phyloP scores from a whole-genome alignment of 139 green algal genomes.

The Chlorella sp. region DNA sequence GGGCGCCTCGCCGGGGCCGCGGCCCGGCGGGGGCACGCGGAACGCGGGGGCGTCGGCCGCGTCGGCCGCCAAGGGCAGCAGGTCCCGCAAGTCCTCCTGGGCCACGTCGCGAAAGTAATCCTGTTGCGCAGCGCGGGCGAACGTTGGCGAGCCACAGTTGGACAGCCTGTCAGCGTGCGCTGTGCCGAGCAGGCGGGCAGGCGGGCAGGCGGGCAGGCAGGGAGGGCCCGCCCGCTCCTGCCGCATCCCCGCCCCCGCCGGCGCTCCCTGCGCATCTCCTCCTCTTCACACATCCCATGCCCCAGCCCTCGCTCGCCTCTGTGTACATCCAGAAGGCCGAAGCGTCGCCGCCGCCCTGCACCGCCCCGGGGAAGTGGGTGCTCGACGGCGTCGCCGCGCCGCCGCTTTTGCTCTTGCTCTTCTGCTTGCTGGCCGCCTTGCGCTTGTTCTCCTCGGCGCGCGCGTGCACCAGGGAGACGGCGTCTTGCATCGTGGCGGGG shows the following conservation, averaged over 20 bases:
- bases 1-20: background rate
- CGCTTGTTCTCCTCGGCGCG: conserved; percentile 56
- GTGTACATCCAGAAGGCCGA: conserved; percentile 74
- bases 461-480: conserved; percentile 42
- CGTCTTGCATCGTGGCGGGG: conserved; percentile 58
- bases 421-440: conserved; percentile 44
- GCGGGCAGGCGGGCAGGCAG: too few species aligned
- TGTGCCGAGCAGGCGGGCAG: too few species aligned
- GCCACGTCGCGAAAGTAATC: conserved; percentile 80
- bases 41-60: conserved; percentile 59
- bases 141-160: too few species aligned
- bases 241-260: too few species aligned
- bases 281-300: too few species aligned
- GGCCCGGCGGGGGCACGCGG: conserved; percentile 1
- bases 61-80: conserved; percentile 43
- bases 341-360: conserved; percentile 47
- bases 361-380: conserved; percentile 46
- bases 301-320: conserved; percentile 47
- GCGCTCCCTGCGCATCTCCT: too few species aligned
- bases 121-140: too few species aligned
- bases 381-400: conserved; percentile 9
- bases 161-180: too few species aligned
- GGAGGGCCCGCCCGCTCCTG: too few species aligned
- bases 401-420: conserved; percentile 32
- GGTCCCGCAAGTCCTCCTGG: conserved; percentile 63